Percentiles rank a stretch among this genome's conserved stretches.
phyloP scores from a whole-genome alignment of 2,329 filamentous ascomycete genomes.

The Diaporthe sp. region DNA sequence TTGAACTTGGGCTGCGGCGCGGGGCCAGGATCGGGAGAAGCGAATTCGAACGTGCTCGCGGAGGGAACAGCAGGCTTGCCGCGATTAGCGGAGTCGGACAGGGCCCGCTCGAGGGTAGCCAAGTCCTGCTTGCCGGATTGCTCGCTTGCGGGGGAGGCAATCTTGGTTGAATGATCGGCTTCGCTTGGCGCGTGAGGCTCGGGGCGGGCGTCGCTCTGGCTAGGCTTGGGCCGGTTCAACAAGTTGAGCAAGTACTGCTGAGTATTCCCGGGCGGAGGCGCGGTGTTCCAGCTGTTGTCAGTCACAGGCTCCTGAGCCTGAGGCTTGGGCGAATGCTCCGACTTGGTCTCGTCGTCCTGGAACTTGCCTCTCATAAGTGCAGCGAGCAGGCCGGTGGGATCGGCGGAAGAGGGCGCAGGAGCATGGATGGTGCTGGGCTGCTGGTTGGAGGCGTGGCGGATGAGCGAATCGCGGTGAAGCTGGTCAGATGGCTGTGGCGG shows the following conservation, averaged over 20 bases:
- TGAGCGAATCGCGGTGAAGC: slow-evolving; percentile 48
- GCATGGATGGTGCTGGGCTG: slow-evolving; percentile 64
- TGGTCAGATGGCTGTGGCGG: slow-evolving; percentile 43
- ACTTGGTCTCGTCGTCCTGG: slow-evolving; percentile 61
- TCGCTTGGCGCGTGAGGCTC: slow-evolving; percentile 54
- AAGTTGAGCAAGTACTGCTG: slow-evolving; percentile 90
- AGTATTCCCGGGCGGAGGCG: slow-evolving; percentile 75
- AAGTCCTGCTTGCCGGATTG: slow-evolving; percentile 42
- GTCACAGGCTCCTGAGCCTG: slow-evolving; percentile 41
- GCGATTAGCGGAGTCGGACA: slow-evolving; percentile 42
- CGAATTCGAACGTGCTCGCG: slow-evolving; percentile 47
- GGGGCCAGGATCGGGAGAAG: slow-evolving; percentile 45
- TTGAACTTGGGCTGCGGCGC: slow-evolving; percentile 46
- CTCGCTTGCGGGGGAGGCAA: slow-evolving; percentile 61
- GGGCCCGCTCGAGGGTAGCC: slow-evolving; percentile 36
- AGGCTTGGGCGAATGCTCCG: slow-evolving; percentile 49
- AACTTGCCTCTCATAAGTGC: slow-evolving; percentile 72
- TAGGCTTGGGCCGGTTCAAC: slow-evolving; percentile 82
- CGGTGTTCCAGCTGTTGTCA: slow-evolving; percentile 59
- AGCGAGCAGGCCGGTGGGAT: slow-evolving; percentile 70
- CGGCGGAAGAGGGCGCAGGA: slow-evolving; percentile 68
- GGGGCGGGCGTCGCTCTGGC: slow-evolving; percentile 65
- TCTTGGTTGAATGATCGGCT: slow-evolving; percentile 57
- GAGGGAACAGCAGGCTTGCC: slow-evolving; percentile 40
- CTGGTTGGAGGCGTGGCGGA: slow-evolving; percentile 46